Evolutionary conservation across 768 basidiomycete species (phyloP), one percentile per base, ranked within the genome.

Genomic region (Gloeopeniophorella convolvens): DNA sequence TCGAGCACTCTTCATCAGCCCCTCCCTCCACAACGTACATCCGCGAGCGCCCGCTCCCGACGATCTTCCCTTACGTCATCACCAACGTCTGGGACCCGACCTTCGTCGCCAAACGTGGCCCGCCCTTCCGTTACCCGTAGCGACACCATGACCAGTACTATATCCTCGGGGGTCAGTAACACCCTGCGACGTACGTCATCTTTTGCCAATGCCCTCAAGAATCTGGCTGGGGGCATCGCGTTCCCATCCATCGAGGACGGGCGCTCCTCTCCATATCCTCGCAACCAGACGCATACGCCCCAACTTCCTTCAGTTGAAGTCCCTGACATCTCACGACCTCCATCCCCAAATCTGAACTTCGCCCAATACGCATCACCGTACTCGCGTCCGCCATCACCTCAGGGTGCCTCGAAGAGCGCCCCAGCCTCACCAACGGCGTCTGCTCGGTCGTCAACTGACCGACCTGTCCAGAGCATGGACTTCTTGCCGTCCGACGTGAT

Each of bases 361-460:
- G 86, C 86, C 2, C 78, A 80, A 60, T 90, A 89, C 57, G 74
- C 78, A 4, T 87, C 88, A 0, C 87, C 88, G 0, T 89, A 90
- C 63, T 78, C 81, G 3, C 72, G 71, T 3, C 74, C 80, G 1
- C 63, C 72, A 16, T 76, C 74, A 7, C 76, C 76, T 2, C 57
- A 34, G 24, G 32, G 15, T 52, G 47, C n/a, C 46, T 58, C 34
- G 33, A 59, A 24, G 55, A 60, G 34, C 21, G 11, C 63, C 5
- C 60, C 61, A 5, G 56, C 51, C 13, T 67, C 67, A 27, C 54
- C 62, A n/a, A 64, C 65, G 43, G 63, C 62, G 21, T 62, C 62
- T 32, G 55, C 60, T 0, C 57, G 35, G 28, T 45, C 53, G 24
- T 32, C 62, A 3, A 45, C 39, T 15, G 63, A 65, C 4, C 63